These are phyloP conservation scores for Xenoacremonium recifei DNA, from an alignment of 2,329 filamentous ascomycete genomes.

Conservation along the genomic window DNA sequence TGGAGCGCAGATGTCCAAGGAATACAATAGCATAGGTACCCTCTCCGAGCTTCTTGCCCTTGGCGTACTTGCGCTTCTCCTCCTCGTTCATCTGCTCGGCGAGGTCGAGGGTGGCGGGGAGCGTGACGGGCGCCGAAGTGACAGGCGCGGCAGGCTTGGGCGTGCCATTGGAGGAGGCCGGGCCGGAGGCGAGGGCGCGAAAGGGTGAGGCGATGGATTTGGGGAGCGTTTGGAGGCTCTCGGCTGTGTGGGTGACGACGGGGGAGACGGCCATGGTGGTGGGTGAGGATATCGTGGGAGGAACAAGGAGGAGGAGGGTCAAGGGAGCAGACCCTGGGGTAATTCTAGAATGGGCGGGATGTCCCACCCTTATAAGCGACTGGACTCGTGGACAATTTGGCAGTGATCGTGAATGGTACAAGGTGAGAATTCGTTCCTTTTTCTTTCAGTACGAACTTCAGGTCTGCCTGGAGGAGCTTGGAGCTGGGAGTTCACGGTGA, in stretches of 20 bases:
- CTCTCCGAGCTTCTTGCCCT: conserved; percentile 91
- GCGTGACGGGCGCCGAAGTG: conserved; percentile 26
- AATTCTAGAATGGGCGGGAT: too few relatives aligned
- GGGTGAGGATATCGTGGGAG: conserved; percentile 7
- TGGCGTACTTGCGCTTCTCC: conserved; percentile 85
- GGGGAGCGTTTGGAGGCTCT: conserved; percentile 28
- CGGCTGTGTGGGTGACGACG: conserved; percentile 39
- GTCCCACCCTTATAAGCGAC: too few relatives aligned
- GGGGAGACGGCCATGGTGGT: conserved; percentile 46
- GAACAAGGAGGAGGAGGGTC: neutral
- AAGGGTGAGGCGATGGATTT: conserved; percentile 43
- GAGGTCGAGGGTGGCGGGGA: conserved; percentile 51
- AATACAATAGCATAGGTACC: conserved; percentile 97
- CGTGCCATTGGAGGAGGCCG: conserved; percentile 43
- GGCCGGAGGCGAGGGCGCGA: conserved; percentile 35
- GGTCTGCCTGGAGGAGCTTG: too few relatives aligned
- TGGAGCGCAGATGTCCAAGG: conserved; percentile 73
- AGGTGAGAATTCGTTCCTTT: too few relatives aligned
- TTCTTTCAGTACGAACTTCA: too few relatives aligned
- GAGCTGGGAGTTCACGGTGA: too few relatives aligned
- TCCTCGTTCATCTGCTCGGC: conserved; percentile 81
- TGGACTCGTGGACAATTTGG: too few relatives aligned
- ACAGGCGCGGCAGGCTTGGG: conserved; percentile 34
- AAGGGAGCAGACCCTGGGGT: neutral
- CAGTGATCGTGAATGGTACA: too few relatives aligned